phyloP scores from a whole-genome alignment of 225 moss, liverwort and hornwort species.

The Pseudisothecium myosuroides region DNA sequence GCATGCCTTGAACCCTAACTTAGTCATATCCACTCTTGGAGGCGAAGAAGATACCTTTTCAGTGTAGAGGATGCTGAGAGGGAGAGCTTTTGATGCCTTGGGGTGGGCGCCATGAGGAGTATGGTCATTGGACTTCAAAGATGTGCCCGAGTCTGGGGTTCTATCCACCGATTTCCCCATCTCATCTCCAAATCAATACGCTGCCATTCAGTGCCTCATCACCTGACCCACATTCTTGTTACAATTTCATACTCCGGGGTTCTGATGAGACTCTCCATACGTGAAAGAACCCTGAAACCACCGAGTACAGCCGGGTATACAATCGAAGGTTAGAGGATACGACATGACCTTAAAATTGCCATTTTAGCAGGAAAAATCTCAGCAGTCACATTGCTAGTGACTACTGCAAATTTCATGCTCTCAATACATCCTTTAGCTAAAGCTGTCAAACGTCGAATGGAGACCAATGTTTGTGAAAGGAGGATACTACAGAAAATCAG shows the following conservation, averaged over 20 bases:
- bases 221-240: not conserved
- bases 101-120: not conserved
- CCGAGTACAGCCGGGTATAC: not conserved
- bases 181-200: not conserved
- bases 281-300: not conserved
- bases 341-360: not conserved
- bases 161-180: slow-evolving; percentile 9
- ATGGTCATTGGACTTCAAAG: not conserved
- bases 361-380: not conserved
- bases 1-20: not conserved
- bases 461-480: not conserved
- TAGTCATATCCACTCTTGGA: not conserved
- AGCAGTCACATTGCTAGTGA: not conserved
- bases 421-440: not conserved
- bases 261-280: not conserved
- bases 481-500: not conserved
- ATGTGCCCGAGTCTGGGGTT: not conserved
- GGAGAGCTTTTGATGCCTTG: slow-evolving; percentile 7
- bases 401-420: not conserved
- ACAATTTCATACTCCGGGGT: no score
- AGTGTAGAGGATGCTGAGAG: slow-evolving; percentile 33
- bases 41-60: slow-evolving; percentile 14
- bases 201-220: not conserved
- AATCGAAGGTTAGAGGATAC: not conserved
- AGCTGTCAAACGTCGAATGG: not conserved